Base-by-base conservation (phyloP, 495 filamentous ascomycete genomes). In the Aspergillus sparsus region DNA sequence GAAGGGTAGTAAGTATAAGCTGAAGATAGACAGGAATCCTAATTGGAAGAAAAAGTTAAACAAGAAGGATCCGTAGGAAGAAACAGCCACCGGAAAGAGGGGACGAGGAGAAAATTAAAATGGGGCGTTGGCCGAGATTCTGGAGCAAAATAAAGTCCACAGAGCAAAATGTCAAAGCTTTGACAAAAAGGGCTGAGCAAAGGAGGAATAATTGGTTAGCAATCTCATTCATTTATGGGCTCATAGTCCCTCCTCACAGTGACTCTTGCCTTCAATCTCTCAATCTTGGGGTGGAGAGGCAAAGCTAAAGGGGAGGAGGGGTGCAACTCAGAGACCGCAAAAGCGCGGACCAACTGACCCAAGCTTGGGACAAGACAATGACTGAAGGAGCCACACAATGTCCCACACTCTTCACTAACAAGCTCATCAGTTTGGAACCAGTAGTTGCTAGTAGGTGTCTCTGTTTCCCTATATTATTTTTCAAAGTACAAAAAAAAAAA, bases 331-430 rank as follows among this genome's bases (percentile, higher is more conserved):
- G 53, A 57, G 57, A 16, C 53, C 57, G 58, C 16, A 47, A 18
- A 59, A 57, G 64, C 57, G 57, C 57, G 57, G 61, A 52, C 63
- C 60, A 66, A 63, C 57, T 37, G 61, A 58, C 60, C 62, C 63
- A 62, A 45, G 42, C 47, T 53, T 41, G n/a, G 33, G 21, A 27
- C 52, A 41, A 36, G 52, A 58, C 42, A 39, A 62, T 49, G 33
- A 49, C 18, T 21, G 33, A 34, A 54, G 46, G 44, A 58, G 49
- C 51, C 49, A 60, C 39, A 18, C 44, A 36, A 49, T 42, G 34
- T 54, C 42, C 57, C 27, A 44, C 47, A 61, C 56, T 66, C 66
- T 53, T 68, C 66, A 68, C 55, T 68, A 69, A 61, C 66, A 63
- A 66, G 58, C 47, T 64, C 66, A 69, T 69, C 61, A 33, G 50